Conservation (phyloP, 805 yeast genomes). For the Lachancea mirantina region DNA sequence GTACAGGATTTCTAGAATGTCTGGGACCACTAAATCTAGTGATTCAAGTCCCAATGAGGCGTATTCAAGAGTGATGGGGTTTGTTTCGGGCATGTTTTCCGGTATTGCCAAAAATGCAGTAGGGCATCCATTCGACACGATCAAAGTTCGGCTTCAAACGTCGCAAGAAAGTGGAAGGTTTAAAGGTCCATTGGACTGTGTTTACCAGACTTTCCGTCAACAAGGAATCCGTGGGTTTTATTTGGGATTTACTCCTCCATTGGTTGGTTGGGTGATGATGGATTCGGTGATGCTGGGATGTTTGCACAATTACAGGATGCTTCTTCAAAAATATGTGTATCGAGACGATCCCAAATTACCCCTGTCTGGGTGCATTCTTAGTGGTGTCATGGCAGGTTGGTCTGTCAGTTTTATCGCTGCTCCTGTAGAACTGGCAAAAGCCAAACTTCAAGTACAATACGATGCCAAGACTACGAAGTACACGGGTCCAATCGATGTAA, state of each 20-base stretch:
- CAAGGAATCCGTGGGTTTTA: conserved; percentile 80
- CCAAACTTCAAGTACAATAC: conserved; percentile 83
- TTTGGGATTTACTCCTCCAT: conserved; percentile 88
- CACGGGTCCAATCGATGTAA: conserved; percentile 76
- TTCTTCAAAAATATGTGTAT: conserved; percentile 58
- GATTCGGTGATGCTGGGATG: conserved; percentile 89
- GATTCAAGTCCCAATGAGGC: conserved; percentile 15
- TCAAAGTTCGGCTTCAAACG: conserved; percentile 79
- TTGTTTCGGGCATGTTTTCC: conserved; percentile 81
- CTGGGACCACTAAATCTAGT: conserved; percentile 1
- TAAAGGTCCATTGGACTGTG: conserved; percentile 78
- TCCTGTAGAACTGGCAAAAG: conserved; percentile 85
- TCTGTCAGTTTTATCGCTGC: conserved; percentile 95
- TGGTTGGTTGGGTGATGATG: conserved; percentile 91
- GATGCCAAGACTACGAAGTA: conserved; percentile 63
- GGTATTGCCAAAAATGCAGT: conserved; percentile 84
- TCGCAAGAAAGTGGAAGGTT: conserved; percentile 56
- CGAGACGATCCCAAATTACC: conserved; percentile 58
- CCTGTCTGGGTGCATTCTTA: conserved; percentile 62
- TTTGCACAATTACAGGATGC: conserved; percentile 64
- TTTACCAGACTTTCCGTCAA: conserved; percentile 56
- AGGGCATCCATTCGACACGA: conserved; percentile 91
- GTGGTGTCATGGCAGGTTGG: conserved; percentile 77
- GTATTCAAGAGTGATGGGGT: conserved; percentile 46
- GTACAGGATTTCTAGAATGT: conserved; percentile 2